phyloP scores from a whole-genome alignment of 2,329 filamentous ascomycete species.

The Aspergillus calidoustus region DNA sequence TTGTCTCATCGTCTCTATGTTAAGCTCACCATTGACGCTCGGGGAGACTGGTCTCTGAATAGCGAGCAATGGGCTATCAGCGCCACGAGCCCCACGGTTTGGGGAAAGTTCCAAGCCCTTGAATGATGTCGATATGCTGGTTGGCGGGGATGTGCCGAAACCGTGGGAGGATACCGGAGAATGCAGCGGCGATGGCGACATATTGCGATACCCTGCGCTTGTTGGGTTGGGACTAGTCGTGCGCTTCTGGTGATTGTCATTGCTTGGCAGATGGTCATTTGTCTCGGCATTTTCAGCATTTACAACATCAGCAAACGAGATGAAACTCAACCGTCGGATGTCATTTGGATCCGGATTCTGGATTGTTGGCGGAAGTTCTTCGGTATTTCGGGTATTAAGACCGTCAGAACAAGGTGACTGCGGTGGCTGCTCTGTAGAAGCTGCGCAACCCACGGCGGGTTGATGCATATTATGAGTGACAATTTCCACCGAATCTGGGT shows the following conservation, averaged over 20 bases:
- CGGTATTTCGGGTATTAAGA: constrained; percentile 58
- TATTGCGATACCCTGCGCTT: constrained; percentile 48
- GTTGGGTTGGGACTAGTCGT: constrained; percentile 19
- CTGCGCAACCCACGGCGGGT: constrained; percentile 71
- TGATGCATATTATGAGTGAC: constrained; percentile 85
- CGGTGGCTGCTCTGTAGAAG: constrained; percentile 42
- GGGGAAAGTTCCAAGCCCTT: constrained; percentile 58
- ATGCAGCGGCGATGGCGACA: constrained; percentile 79
- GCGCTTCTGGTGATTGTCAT: constrained; percentile 67
- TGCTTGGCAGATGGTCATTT: constrained; percentile 54
- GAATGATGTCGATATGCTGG: constrained; percentile 71
- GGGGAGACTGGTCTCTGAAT: constrained; percentile 57
- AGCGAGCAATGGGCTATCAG: constrained; percentile 66
- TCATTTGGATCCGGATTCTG: constrained; percentile 77
- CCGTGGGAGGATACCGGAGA: constrained; percentile 77
- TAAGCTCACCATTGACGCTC: constrained; percentile 68
- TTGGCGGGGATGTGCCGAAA: constrained; percentile 71
- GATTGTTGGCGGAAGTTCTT: constrained; percentile 66
- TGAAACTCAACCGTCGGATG: constrained; percentile 85
- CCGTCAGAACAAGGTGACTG: constrained; percentile 54
- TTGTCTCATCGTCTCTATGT: constrained; percentile 92
- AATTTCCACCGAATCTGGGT: constrained; percentile 90
- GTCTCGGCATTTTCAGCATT: constrained; percentile 66
- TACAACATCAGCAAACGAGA: constrained; percentile 95
- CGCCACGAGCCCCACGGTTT: constrained; percentile 55